A percentile compares a stretch with the other conserved stretches of the same genome.
Conservation (phyloP, 371 early-diverging fungal genomes). For the Mucor sp. region DNA sequence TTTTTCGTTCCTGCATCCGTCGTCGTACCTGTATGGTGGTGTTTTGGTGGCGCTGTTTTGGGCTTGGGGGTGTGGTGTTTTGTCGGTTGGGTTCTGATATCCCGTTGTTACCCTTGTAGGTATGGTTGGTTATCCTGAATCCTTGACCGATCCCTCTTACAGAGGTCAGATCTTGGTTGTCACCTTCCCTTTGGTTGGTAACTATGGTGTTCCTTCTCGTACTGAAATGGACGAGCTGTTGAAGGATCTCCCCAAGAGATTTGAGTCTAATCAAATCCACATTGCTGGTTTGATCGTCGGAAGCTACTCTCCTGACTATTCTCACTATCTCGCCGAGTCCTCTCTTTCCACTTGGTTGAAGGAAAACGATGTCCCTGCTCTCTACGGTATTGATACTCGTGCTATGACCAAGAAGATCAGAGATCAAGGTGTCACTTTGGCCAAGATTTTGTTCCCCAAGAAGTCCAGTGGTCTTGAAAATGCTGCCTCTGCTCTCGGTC, state of each 20-base stretch:
- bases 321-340: conserved; percentile 92
- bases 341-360: conserved; percentile 89
- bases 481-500: conserved; percentile 45
- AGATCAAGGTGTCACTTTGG: conserved; percentile 84
- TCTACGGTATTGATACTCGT: conserved; percentile 94
- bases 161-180: conserved; percentile 93
- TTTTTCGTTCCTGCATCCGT: background rate
- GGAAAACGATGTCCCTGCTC: conserved; percentile 84
- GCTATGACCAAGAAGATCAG: conserved; percentile 88
- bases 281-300: conserved; percentile 86
- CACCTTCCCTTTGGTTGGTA: conserved; percentile 89
- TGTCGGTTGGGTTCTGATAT: background rate
- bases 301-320: conserved; percentile 86
- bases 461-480: conserved; percentile 30
- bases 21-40: background rate
- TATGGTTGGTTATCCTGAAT: conserved; percentile 85
- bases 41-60: background rate
- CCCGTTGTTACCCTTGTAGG: conserved; percentile 22
- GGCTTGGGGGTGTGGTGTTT: background rate
- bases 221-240: conserved; percentile 72
- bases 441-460: conserved; percentile 83
- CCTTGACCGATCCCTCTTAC: conserved; percentile 96
- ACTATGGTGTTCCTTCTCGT: conserved; percentile 90
- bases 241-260: conserved; percentile 83
- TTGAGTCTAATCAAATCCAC: conserved; percentile 87